Evolutionary conservation across 139 green algal species (phyloP), one percentile per base, ranked within the genome.

Genomic region (Auxenochlorella protothecoides): DNA sequence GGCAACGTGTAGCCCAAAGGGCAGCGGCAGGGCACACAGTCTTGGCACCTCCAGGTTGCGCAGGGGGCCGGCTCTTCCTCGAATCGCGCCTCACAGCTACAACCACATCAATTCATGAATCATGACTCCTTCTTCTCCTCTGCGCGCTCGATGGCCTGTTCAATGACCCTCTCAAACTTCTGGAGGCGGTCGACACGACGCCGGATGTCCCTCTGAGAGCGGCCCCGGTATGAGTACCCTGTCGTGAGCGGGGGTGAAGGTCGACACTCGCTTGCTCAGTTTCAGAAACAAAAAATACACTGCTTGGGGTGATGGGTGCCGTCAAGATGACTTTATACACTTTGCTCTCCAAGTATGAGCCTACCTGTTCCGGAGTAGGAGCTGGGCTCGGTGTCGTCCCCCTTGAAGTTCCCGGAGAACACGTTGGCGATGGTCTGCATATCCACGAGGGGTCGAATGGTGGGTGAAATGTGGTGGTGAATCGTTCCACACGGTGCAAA

Each of bases 391-490:
- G 53, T 71, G 3, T 59, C 59, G 44, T 79, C 71, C 10, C 70
- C 75, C 44, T 65, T 72, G 62, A 76, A 75, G 66, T 79, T 79
- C 69, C 72, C 51, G 54, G 56, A 63, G 61, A 79, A 76, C 53
- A 79, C 59, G 14, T 66, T 65, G 53, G 44, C 51, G 8, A 73
- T 62, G 44, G 63, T n/a, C 63, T 67, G 63, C 63, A 13, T 64
- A 13, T 64, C 59, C 59, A 64, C 12, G 13, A 64, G 59, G 13
- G 13, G 13, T 64, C 12, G 59, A n/a, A 64, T 64, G 59, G 59
- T 64, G 13, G 12, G 59, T 64, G 59, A 64, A 64, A 44, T 44
- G 27, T 44, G 27, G 27, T 44, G 27, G 27, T 44, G 27, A 44
- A 2, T 44, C 27, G 27, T 44, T 44, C 27, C 27, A 44, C 27